phyloP scores from a whole-genome alignment of 495 filamentous ascomycete genomes.

The Lasiosphaeriaceae sp. region DNA sequence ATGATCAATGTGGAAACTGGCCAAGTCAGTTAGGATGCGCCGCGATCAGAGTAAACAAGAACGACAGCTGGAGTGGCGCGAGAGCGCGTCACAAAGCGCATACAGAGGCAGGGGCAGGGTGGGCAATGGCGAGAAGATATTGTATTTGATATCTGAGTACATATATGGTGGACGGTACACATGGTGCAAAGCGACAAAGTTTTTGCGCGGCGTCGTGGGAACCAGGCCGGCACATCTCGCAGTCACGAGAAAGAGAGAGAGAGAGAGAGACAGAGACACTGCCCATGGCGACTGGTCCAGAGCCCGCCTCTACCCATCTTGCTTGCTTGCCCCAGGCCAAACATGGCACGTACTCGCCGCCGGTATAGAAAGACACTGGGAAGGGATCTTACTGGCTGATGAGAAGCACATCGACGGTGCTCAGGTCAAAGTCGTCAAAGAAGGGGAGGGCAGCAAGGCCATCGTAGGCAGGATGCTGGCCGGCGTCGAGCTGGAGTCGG shows the following conservation, averaged over 20 bases:
- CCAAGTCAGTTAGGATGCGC: slow-evolving; percentile 24
- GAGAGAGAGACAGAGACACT: no score
- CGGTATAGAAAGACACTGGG: slow-evolving; percentile 11
- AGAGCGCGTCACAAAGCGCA: slow-evolving; percentile 7
- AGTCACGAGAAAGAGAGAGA: no score
- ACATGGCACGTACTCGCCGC: slow-evolving; percentile 11
- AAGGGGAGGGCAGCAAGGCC: slow-evolving; percentile 90
- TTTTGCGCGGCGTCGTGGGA: background rate
- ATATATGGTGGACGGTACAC: slow-evolving; percentile 22
- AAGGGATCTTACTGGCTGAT: slow-evolving; percentile 85
- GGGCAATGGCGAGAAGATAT: slow-evolving; percentile 24
- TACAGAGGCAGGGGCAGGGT: slow-evolving; percentile 1
- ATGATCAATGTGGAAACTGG: slow-evolving; percentile 95
- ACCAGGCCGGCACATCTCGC: background rate
- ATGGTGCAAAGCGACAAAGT: slow-evolving; percentile 13
- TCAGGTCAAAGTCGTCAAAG: slow-evolving; percentile 97
- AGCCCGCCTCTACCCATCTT: slow-evolving; percentile 20
- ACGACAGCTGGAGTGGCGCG: background rate
- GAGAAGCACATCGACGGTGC: slow-evolving; percentile 91
- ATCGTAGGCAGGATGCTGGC: slow-evolving; percentile 95
- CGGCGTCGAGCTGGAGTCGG: slow-evolving; percentile 76
- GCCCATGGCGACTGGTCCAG: slow-evolving; percentile 8
- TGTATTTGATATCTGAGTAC: slow-evolving; percentile 38
- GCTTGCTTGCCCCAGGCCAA: slow-evolving; percentile 18
- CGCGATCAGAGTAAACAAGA: background rate